These are phyloP conservation scores for Cupressus sempervirens DNA, from an alignment of 75 land plant genomes.

Conservation along the genomic window DNA sequence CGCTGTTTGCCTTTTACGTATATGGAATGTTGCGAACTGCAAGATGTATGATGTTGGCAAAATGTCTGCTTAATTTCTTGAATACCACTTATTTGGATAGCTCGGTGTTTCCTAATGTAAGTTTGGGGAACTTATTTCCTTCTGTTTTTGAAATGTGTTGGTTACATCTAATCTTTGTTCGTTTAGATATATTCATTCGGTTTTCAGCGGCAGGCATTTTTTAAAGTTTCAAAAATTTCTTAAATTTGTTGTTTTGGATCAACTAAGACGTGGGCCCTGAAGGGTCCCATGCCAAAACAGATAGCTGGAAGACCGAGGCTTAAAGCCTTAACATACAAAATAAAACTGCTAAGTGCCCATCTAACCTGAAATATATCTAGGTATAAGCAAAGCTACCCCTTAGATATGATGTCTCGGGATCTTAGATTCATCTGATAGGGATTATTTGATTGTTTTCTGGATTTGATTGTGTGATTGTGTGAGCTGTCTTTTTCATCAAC, in stretches of 20 bases:
- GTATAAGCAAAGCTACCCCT: too few species aligned
- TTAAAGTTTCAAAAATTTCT: not conserved
- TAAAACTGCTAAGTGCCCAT: too few species aligned
- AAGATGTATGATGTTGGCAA: not conserved
- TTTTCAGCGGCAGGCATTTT: not conserved
- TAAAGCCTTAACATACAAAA: too few species aligned
- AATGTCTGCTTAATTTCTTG: not conserved
- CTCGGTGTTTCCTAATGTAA: not conserved
- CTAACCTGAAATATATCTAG: too few species aligned
- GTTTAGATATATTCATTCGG: not conserved
- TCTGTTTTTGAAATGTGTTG: not conserved
- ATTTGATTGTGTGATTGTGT: too few species aligned
- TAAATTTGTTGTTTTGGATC: not conserved
- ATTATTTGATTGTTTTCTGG: too few species aligned
- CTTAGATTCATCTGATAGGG: too few species aligned
- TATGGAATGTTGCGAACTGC: not conserved
- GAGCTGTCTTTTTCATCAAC: too few species aligned
- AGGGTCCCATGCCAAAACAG: too few species aligned
- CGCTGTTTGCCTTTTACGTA: not conserved
- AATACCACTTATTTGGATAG: not conserved
- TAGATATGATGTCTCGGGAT: too few species aligned
- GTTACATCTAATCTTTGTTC: not conserved
- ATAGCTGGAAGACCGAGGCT: too few species aligned
- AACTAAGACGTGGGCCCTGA: not conserved
- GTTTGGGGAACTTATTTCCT: not conserved